These are phyloP conservation scores for Gossypium raimondii DNA, from an alignment of 345 rosid species.

Conservation along the genomic window DNA sequence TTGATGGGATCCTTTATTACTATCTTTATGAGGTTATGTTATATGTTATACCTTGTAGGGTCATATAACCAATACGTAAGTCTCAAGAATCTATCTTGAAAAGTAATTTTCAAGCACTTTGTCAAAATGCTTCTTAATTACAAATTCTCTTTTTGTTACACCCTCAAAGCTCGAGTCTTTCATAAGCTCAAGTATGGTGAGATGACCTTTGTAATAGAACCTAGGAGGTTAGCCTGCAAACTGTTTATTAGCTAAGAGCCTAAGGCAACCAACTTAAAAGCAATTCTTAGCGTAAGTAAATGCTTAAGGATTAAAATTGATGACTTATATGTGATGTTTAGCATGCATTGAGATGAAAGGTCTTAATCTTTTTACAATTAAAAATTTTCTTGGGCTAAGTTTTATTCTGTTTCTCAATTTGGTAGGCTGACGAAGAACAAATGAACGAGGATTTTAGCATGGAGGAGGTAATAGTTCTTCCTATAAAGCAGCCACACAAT, in stretches of 20 bases:
- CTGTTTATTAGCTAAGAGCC: background rate
- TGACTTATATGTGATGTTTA: background rate
- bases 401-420: background rate
- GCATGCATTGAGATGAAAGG: background rate
- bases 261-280: background rate
- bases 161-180: background rate
- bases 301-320: background rate
- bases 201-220: background rate
- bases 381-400: background rate
- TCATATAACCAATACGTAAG: background rate
- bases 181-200: background rate
- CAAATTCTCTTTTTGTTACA: background rate
- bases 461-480: constrained; percentile 19
- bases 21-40: background rate
- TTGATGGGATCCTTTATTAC: constrained; percentile 1
- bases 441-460: constrained; percentile 17
- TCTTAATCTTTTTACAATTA: background rate
- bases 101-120: background rate
- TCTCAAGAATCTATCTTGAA: background rate
- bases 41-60: background rate
- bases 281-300: background rate
- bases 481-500: background rate
- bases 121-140: background rate
- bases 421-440: constrained; percentile 24
- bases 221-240: background rate